Conservation (phyloP, 2,329 filamentous ascomycete genomes). For the Verticillium dahliae region DNA sequence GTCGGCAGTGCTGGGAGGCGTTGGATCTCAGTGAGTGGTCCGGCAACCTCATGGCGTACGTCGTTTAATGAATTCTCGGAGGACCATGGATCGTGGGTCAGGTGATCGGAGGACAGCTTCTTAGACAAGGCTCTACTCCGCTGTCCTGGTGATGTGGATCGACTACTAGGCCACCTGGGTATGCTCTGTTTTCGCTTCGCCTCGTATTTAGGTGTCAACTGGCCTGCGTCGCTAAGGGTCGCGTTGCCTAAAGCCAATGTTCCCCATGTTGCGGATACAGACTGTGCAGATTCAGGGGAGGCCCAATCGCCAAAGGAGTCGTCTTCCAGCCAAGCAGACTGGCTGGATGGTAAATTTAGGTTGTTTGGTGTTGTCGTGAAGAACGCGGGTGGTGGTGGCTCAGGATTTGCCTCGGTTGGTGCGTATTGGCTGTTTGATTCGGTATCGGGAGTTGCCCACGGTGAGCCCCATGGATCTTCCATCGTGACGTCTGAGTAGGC, state of each 20-base stretch:
- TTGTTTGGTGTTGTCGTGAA: conserved; percentile 23
- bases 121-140: conserved; percentile 22
- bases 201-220: conserved; percentile 21
- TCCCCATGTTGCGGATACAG: conserved; percentile 20
- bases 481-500: conserved; percentile 24
- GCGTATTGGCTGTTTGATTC: conserved; percentile 20
- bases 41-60: conserved; percentile 10
- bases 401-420: conserved; percentile 26
- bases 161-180: conserved; percentile 31
- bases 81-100: conserved; percentile 36
- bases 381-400: conserved; percentile 34
- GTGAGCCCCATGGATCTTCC: conserved; percentile 59
- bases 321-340: conserved; percentile 35
- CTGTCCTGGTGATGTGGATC: conserved; percentile 26
- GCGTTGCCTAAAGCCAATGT: conserved; percentile 15
- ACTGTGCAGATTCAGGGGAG: conserved; percentile 16
- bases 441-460: conserved; percentile 44
- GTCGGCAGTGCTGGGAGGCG: conserved; percentile 12
- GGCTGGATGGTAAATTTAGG: conserved; percentile 15
- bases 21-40: conserved; percentile 11
- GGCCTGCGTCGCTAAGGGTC: conserved; percentile 13
- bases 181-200: conserved; percentile 26
- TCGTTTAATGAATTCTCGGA: conserved; percentile 20
- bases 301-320: conserved; percentile 32
- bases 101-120: conserved; percentile 23